Evolutionary conservation across 176 grass and related monocot genomes (phyloP), one percentile per base, ranked within the genome.

Genomic region (Lolium perenne): DNA sequence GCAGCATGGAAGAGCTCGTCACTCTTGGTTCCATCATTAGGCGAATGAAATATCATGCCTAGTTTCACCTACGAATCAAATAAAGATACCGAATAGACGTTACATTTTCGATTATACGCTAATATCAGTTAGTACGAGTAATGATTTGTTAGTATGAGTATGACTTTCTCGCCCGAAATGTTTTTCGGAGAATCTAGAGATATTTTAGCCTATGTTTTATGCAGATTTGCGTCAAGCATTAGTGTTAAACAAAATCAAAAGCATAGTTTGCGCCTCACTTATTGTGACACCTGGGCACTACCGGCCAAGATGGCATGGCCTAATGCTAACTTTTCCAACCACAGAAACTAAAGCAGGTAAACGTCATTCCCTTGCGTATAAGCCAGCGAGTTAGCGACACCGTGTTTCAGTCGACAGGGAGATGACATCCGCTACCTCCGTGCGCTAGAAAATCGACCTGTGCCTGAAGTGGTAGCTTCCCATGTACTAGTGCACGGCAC

Each of bases 281-380:
- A 35, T 7, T 16, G 25, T 16, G 25, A 65, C 25, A 2, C 62
- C 15, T 29, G 2, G 13, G 25, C 61, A 32, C 13, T 32, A 5
- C 61, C 9, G 9, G 58, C 8, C 23, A 23, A 23, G n/a, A 4
- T 23, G 2, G 58, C 23, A 32, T 32, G 2, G 61, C 12, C 61
- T 64, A 64, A 29, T 32, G 61, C 61, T 21, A 17, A 29, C 82
- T 59, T 69, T 32, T 43, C 26, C 15, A 35, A 22, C 20, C 62
- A n/a, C 32, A 17, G 26, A 25, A 76, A 51, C 71, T 57, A 65
- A 35, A 53, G 82, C 71, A 66, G 18, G 3, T 0, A 35, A 40
- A 23, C 70, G 22, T 45, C 62, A 55, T 63, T 35, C 60, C 43
- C 78, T 89, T 58, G 82, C 77, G 82, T 85, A 75, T 10, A 68